A percentile compares a stretch with the other conserved stretches of the same genome.
phyloP scores from a whole-genome alignment of 2,329 filamentous ascomycete genomes.

The Ascocoryne sarcoides region DNA sequence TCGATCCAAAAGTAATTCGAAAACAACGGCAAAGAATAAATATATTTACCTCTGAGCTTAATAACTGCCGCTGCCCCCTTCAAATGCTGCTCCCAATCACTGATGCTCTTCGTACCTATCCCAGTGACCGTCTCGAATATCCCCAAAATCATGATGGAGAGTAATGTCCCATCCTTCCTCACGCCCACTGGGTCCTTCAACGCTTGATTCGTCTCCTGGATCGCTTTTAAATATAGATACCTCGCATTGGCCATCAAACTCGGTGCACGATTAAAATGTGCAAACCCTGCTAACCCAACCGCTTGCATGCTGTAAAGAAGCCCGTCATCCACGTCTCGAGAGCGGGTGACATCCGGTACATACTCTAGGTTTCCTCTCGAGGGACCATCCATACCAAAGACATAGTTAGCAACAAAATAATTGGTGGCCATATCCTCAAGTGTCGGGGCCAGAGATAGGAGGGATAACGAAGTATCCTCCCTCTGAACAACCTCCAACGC shows the following conservation, averaged over 20 bases:
- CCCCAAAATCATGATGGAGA: constrained; percentile 44
- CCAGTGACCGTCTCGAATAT: constrained; percentile 47
- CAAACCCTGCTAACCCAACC: constrained; percentile 44
- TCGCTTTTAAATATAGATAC: constrained; percentile 42
- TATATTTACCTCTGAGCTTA: constrained; percentile 41
- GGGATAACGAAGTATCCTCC: constrained; percentile 27
- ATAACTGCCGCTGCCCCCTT: constrained; percentile 43
- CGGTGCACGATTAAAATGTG: constrained; percentile 30
- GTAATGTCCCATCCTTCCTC: constrained; percentile 45
- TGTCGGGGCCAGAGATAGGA: constrained; percentile 25
- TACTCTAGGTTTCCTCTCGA: constrained; percentile 44
- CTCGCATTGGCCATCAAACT: constrained; percentile 39
- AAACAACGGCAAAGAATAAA: no score
- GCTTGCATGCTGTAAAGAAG: constrained; percentile 43
- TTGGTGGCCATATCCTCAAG: constrained; percentile 22
- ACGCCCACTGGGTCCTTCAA: constrained; percentile 38
- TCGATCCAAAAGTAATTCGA: no score
- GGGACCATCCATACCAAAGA: constrained; percentile 30
- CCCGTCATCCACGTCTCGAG: constrained; percentile 33
- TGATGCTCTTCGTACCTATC: constrained; percentile 36
- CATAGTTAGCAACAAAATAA: constrained; percentile 22
- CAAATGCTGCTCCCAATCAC: constrained; percentile 45
- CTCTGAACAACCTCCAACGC: constrained; percentile 22
- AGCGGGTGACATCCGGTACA: constrained; percentile 41
- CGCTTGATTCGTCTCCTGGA: constrained; percentile 42